Conservation (phyloP, 2,329 filamentous ascomycete species). For the Macrophomina phaseolina region DNA sequence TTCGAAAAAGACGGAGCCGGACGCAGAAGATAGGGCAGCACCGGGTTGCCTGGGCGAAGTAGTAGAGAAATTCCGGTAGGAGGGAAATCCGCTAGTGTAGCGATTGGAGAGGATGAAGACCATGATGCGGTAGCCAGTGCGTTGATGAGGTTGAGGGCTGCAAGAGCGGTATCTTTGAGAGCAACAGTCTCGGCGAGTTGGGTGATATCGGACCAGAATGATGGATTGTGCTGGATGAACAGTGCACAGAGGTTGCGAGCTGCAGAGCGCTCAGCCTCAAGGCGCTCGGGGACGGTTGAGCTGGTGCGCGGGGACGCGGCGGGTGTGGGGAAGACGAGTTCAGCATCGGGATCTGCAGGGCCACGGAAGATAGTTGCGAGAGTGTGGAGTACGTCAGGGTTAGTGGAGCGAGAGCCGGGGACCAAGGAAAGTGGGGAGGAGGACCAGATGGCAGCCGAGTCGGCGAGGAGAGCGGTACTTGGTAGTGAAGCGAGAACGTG, state of each 20-base stretch:
- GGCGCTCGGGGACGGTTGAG: constrained; percentile 41
- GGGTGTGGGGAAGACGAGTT: constrained; percentile 44
- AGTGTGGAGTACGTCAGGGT: constrained; percentile 60
- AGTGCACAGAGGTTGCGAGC: constrained; percentile 62
- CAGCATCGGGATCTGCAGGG: constrained; percentile 43
- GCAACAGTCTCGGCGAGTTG: constrained; percentile 62
- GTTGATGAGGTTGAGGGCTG: constrained; percentile 59
- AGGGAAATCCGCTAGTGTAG: constrained; percentile 45
- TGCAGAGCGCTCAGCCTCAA: constrained; percentile 55
- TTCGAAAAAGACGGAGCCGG: constrained; percentile 63
- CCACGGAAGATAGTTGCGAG: constrained; percentile 63
- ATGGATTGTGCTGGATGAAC: constrained; percentile 58
- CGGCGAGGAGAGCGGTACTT: constrained; percentile 53
- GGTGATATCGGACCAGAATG: constrained; percentile 59
- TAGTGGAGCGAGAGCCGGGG: constrained; percentile 58
- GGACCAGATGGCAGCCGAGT: constrained; percentile 36
- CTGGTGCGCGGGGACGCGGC: constrained; percentile 28
- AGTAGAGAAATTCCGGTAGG: constrained; percentile 57
- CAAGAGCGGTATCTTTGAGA: constrained; percentile 62
- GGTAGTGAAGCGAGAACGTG: constrained; percentile 64
- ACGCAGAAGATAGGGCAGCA: constrained; percentile 63
- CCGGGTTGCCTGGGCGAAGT: constrained; percentile 56
- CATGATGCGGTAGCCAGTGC: constrained; percentile 62
- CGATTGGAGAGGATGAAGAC: constrained; percentile 49
- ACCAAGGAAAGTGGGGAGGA: constrained; percentile 46